Percentiles rank a stretch among this genome's conserved stretches.
These are phyloP conservation scores for Aspergillus biplanus DNA, from an alignment of 495 filamentous ascomycete species.

Conservation along the genomic window DNA sequence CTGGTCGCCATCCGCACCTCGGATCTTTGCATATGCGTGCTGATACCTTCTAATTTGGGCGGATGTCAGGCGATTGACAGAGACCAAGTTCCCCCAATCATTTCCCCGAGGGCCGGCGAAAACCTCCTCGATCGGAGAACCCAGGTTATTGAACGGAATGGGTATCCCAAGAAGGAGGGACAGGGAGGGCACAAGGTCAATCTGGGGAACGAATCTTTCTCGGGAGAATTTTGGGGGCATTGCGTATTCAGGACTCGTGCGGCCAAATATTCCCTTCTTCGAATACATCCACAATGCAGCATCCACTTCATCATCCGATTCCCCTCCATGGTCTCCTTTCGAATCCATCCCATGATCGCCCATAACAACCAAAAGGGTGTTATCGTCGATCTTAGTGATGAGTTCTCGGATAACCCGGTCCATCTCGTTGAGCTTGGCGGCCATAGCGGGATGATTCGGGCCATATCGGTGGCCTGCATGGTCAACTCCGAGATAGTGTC, in stretches of 20 bases:
- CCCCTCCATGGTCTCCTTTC: constrained; percentile 96
- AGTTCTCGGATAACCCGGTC: constrained; percentile 74
- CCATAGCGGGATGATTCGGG: constrained; percentile 90
- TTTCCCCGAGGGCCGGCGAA: constrained; percentile 72
- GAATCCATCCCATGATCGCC: constrained; percentile 98
- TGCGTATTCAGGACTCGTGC: constrained; percentile 61
- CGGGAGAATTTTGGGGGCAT: constrained; percentile 75
- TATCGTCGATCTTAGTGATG: constrained; percentile 73
- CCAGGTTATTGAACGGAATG: constrained; percentile 97
- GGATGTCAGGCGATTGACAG: constrained; percentile 74
- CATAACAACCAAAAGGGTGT: constrained; percentile 92
- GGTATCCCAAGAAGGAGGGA: constrained; percentile 86
- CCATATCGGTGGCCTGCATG: constrained; percentile 97
- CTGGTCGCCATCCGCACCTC: constrained; percentile 63
- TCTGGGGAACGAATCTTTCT: constrained; percentile 84
- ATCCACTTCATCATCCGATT: constrained; percentile 92
- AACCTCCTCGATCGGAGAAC: constrained; percentile 89
- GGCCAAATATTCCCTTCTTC: constrained; percentile 78
- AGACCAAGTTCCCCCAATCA: constrained; percentile 73
- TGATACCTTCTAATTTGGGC: constrained; percentile 92
- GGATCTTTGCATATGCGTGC: constrained; percentile 61
- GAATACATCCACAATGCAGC: constrained; percentile 99
- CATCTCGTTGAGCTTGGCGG: constrained; percentile 89
- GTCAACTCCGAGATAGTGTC: constrained; percentile 93
- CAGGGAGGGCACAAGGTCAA: constrained; percentile 92